These are phyloP conservation scores for Tripidium arundinaceum DNA, from an alignment of 202 grass and related monocot genomes.

Conservation along the genomic window DNA sequence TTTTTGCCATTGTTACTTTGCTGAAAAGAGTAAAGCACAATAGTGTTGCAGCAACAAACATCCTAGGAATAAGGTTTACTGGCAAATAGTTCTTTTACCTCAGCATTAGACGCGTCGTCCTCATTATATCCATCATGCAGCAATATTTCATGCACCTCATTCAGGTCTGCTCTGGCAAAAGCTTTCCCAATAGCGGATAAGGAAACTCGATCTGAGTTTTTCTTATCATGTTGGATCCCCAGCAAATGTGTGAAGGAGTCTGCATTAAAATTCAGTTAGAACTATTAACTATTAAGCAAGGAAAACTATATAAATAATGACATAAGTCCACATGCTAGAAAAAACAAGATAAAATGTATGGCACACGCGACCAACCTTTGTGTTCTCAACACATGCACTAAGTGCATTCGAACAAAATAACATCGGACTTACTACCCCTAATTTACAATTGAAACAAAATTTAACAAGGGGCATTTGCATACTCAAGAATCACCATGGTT, in stretches of 20 bases:
- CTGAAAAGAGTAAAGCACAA: neutral
- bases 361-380: neutral
- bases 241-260: constrained; percentile 54
- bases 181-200: constrained; percentile 62
- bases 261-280: constrained; percentile 32
- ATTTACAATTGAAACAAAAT: constrained; percentile 8
- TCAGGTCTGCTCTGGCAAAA: constrained; percentile 53
- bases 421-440: neutral
- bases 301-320: neutral
- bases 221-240: constrained; percentile 39
- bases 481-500: constrained; percentile 1
- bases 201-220: constrained; percentile 31
- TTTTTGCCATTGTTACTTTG: too few relatives aligned
- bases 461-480: neutral
- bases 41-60: neutral
- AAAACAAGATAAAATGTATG: neutral
- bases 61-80: neutral
- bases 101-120: constrained; percentile 48
- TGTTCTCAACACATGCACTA: neutral
- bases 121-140: constrained; percentile 56
- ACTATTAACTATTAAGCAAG: neutral
- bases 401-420: neutral
- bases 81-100: constrained; percentile 45
- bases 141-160: constrained; percentile 54
- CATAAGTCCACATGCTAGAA: neutral